These are phyloP conservation scores for Prunella vulgaris DNA, from an alignment of 257 asterid species.

Conservation along the genomic window DNA sequence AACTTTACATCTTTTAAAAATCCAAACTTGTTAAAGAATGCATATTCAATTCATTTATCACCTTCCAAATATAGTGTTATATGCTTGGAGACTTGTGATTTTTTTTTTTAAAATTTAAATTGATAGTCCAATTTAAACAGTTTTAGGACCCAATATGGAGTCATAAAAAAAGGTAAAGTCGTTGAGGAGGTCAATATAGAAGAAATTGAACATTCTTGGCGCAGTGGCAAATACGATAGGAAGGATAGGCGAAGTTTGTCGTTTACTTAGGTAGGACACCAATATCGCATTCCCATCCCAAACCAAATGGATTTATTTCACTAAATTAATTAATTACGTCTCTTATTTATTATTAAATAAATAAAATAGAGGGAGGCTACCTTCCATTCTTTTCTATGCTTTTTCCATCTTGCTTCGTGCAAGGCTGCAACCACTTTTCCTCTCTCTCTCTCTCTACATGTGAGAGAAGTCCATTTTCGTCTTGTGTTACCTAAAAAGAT, in stretches of 20 bases:
- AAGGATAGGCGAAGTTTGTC: constrained; percentile 26
- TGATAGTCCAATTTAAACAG: too few species aligned
- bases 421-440: background rate
- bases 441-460: background rate
- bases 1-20: too few species aligned
- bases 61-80: too few species aligned
- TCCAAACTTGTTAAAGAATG: too few species aligned
- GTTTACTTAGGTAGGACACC: constrained; percentile 34
- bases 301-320: background rate
- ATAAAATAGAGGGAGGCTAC: constrained; percentile 18
- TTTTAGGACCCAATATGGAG: too few species aligned
- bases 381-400: constrained; percentile 26
- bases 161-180: background rate
- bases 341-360: background rate
- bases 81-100: too few species aligned
- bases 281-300: constrained; percentile 9
- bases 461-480: constrained; percentile 10
- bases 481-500: constrained; percentile 16
- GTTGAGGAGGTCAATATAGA: constrained; percentile 21
- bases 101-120: too few species aligned
- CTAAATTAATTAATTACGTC: background rate
- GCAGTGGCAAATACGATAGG: constrained; percentile 33
- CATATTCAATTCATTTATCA: too few species aligned
- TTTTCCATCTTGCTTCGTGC: constrained; percentile 39
- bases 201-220: constrained; percentile 6